Evolutionary conservation across 768 basidiomycete species (phyloP).

Genomic region (Tricholoma matsutake): DNA sequence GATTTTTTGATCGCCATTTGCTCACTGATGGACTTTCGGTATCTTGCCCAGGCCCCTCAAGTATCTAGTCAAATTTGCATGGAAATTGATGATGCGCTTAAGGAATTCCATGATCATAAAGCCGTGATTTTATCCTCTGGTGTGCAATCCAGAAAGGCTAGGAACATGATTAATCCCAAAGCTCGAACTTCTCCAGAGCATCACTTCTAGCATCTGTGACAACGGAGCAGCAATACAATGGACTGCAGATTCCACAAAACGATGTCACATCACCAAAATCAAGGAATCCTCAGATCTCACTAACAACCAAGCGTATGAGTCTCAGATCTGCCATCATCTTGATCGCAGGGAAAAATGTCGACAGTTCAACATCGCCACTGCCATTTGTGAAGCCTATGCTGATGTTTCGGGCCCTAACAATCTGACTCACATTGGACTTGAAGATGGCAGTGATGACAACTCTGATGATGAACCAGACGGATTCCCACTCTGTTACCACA

Average conservation of each 20-base stretch:
- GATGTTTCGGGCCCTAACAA: neutral
- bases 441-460: neutral
- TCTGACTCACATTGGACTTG: neutral
- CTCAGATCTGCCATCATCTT: conserved; percentile 9
- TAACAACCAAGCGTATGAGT: conserved; percentile 8
- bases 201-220: conserved; percentile 6
- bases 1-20: neutral
- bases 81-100: neutral
- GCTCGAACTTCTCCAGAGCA: conserved; percentile 34
- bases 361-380: neutral
- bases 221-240: conserved; percentile 19
- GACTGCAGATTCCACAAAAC: conserved; percentile 5
- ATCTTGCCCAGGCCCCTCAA: conserved; percentile 1
- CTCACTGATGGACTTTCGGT: conserved; percentile 19
- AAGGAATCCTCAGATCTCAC: conserved; percentile 4
- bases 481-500: neutral
- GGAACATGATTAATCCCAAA: conserved; percentile 6
- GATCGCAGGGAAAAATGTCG: conserved; percentile 9
- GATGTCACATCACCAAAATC: conserved; percentile 8
- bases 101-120: neutral
- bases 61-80: neutral
- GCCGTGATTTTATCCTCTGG: neutral
- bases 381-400: conserved; percentile 1
- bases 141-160: neutral
- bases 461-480: neutral